Evolutionary conservation across 2,329 filamentous ascomycete species (phyloP), one percentile per base, ranked within the genome.

Genomic region (Monosporascus ibericus): DNA sequence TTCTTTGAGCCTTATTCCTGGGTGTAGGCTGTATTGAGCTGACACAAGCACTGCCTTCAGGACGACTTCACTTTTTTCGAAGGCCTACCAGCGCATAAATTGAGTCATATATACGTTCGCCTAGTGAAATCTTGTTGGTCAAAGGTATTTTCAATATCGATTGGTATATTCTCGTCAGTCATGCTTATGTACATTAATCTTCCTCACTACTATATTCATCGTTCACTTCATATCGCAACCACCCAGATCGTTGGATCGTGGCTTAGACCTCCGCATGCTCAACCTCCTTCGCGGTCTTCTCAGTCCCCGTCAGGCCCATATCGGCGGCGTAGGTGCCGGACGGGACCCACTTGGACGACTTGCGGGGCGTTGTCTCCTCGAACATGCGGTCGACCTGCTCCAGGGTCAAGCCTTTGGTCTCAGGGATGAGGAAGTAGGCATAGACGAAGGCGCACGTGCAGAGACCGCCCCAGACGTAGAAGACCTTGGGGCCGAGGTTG

Each of bases 351-450:
- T 84, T 85, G 72, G 82, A 75, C 3, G 87, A 92, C 18, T 81
- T 90, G 59, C 87, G 84, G 38, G 90, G 87, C 20, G 82, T 90
- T 39, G 82, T 84, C 82, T 95, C 88, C 76, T 92, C 88, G 79
- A 94, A 84, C 89, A 95, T 92, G 78, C 84, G 84, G 75, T 90
- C 87, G 65, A 90, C 85, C 74, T 90, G 86, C 75, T 90, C 87
- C 44, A 90, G 84, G 49, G 86, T 86, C 47, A 90, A 78, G 52
- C 87, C 87, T 80, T 88, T 87, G 68, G 84, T 88, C 75, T 88
- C 85, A 54, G 84, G 85, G 39, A 90, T 76, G 52, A 90, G 76
- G 78, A 89, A 87, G 77, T 86, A 90, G 52, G 84, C 73, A 75
- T 88, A 90, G 65, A 82, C 65, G 48, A 82, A 75, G 51, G 79